A percentile compares a stretch with the other conserved stretches of the same genome.
These are phyloP conservation scores for Didymella exigua DNA, from an alignment of 2,329 filamentous ascomycete species.

Conservation along the genomic window DNA sequence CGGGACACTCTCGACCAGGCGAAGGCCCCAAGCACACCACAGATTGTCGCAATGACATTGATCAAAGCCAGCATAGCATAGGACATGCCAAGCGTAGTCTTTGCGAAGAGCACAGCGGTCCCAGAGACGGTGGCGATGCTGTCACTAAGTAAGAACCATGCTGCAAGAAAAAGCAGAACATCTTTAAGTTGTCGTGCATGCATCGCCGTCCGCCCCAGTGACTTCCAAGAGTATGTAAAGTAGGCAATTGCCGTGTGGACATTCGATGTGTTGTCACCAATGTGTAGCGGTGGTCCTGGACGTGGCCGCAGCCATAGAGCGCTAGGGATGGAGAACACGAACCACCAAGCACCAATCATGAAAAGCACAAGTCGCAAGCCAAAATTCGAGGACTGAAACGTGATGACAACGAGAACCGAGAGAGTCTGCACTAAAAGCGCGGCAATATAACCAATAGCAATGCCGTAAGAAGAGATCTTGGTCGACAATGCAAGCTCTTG, in stretches of 20 bases:
- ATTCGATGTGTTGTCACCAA: constrained; percentile 33
- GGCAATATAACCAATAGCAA: constrained; percentile 91
- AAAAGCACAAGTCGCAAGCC: constrained; percentile 86
- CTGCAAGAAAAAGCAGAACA: constrained; percentile 77
- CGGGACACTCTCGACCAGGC: constrained; percentile 83
- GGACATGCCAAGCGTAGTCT: constrained; percentile 89
- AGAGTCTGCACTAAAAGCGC: constrained; percentile 83
- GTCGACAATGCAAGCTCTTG: constrained; percentile 82
- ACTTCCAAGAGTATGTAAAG: constrained; percentile 82
- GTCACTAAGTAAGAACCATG: constrained; percentile 95
- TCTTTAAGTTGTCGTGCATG: constrained; percentile 75
- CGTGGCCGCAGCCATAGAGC: constrained; percentile 86
- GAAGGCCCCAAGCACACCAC: constrained; percentile 86
- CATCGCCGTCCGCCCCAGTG: constrained; percentile 78
- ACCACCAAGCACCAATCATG: constrained; percentile 90
- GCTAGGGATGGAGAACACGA: constrained; percentile 85
- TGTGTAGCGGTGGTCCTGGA: constrained; percentile 75
- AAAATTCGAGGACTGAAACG: constrained; percentile 73
- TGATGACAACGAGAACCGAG: constrained; percentile 73
- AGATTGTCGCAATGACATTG: constrained; percentile 86
- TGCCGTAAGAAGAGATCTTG: constrained; percentile 87
- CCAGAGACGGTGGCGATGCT: constrained; percentile 93
- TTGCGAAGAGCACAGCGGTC: constrained; percentile 93
- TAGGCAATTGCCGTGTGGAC: constrained; percentile 69
- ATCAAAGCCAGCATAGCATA: constrained; percentile 88